Percentiles rank a stretch among this genome's conserved stretches.
These are phyloP conservation scores for Nissolia schottii DNA, from an alignment of 306 rosid genomes.

Conservation along the genomic window DNA sequence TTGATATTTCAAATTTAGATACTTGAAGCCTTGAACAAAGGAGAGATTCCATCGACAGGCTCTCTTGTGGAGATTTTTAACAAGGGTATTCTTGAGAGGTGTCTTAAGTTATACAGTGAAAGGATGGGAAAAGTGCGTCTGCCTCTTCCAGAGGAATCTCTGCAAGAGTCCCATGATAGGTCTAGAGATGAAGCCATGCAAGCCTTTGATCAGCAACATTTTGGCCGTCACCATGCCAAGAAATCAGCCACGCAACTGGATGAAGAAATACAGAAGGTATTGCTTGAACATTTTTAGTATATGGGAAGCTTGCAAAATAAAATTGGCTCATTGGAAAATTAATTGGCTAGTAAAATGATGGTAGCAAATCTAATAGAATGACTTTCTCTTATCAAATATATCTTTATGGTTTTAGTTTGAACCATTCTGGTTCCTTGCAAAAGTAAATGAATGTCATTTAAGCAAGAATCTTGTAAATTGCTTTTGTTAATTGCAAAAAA, in stretches of 20 bases:
- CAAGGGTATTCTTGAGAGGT: conserved; percentile 81
- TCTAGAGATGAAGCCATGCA: conserved; percentile 50
- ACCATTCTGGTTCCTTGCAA: background rate
- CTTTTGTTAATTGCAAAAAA: background rate
- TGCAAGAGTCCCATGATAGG: conserved; percentile 47
- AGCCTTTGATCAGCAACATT: conserved; percentile 72
- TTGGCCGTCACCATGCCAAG: conserved; percentile 86
- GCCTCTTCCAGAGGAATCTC: conserved; percentile 53
- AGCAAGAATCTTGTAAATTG: background rate
- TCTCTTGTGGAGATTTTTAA: conserved; percentile 87
- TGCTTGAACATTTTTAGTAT: background rate
- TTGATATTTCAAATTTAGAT: conserved; percentile 44
- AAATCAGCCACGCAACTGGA: conserved; percentile 64
- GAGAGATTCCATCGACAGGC: conserved; percentile 94
- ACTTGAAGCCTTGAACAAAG: conserved; percentile 90
- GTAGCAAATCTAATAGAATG: background rate
- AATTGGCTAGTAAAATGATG: background rate
- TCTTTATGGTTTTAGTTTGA: background rate
- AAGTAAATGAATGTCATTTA: background rate
- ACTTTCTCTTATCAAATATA: background rate
- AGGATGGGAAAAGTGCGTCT: conserved; percentile 42
- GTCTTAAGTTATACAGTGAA: conserved; percentile 59
- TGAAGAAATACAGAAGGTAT: conserved; percentile 73
- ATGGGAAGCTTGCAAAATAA: background rate
- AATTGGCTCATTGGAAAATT: background rate